Base-by-base conservation (phyloP, 2,329 filamentous ascomycete genomes). In the Ceratocystis albifundus region DNA sequence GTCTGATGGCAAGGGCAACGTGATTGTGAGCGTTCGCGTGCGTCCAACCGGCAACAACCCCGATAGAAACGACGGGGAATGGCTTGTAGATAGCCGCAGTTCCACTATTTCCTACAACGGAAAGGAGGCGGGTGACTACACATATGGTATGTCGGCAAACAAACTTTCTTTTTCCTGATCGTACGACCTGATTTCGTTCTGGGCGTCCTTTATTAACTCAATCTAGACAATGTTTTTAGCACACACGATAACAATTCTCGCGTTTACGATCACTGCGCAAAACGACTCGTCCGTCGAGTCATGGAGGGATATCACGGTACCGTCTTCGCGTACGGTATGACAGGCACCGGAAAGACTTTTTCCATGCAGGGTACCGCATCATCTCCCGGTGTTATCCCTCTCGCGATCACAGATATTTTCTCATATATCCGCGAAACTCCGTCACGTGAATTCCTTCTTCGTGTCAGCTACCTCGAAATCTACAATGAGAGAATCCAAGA, bases 231-330 rank as follows among this genome's bases (percentile, higher is more conserved):
- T 77, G 94, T 97, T 69, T 99, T 99, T 76, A 86, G 90, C 63
- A 89, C 91, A 20, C 86, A 95, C 74, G 93, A 99, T 74, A 89
- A 96, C 74, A 99, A 99, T 74, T 86, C 90, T 65, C 88, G 88
- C 74, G 94, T 99, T 8, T 99, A 99, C 74, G 94, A 99, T 76
- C 86, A 93, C 69, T 89, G 85, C 59, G 94, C 94, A 55, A 97
- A 97, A 77, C 88, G 94, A 69, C 80, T 99, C 64, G 94, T 99
- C 61, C 88, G 94, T 71, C 84, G 94, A 72, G 94, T 99, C 62
- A 99, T 99, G 94, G 94, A 99, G 78, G 94, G 94, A 53, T 99
- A 97, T 74, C 93, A 97, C 73, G 94, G 93, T 68, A 99, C 94
- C 0, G 94, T 99, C 28, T 97, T 99, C 74, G 93, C 93, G 20